Percentiles rank a stretch among this genome's conserved stretches.
Evolutionary conservation across 2,329 filamentous ascomycete genomes (phyloP).

Genomic region (Epichloe baconii): DNA sequence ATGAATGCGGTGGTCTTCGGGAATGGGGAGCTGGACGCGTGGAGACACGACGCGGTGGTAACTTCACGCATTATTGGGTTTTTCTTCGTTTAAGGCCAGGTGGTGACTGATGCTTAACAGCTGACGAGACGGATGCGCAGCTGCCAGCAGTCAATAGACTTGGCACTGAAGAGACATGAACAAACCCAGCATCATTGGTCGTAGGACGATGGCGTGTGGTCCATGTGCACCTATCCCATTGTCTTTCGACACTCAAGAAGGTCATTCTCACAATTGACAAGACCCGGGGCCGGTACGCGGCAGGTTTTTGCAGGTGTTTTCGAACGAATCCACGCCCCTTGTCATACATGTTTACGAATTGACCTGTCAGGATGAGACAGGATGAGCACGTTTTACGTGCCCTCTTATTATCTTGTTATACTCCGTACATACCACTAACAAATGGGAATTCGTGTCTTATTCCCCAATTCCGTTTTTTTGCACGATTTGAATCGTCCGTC

Average conservation of each 20-base stretch:
- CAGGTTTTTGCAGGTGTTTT: no score
- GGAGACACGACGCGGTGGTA: background rate
- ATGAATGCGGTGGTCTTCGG: background rate
- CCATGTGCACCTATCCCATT: background rate
- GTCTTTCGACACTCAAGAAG: background rate
- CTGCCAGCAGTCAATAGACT: background rate
- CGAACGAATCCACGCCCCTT: slow-evolving; percentile 2
- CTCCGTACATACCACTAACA: no score
- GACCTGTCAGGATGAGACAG: no score
- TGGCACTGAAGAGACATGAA: background rate
- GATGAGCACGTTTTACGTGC: no score
- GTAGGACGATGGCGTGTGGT: background rate
- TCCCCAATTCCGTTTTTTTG: no score
- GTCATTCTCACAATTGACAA: background rate
- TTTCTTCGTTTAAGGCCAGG: background rate
- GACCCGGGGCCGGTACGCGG: no score
- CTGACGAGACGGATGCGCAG: background rate
- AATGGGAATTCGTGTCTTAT: no score
- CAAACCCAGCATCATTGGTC: background rate
- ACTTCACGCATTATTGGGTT: background rate
- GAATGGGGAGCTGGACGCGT: background rate
- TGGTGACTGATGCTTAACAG: background rate
- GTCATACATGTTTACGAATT: no score
- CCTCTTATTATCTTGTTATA: no score
- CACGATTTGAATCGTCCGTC: no score